phyloP scores from a whole-genome alignment of 2,329 filamentous ascomycete genomes.

The Sclerotinia trifoliorum region DNA sequence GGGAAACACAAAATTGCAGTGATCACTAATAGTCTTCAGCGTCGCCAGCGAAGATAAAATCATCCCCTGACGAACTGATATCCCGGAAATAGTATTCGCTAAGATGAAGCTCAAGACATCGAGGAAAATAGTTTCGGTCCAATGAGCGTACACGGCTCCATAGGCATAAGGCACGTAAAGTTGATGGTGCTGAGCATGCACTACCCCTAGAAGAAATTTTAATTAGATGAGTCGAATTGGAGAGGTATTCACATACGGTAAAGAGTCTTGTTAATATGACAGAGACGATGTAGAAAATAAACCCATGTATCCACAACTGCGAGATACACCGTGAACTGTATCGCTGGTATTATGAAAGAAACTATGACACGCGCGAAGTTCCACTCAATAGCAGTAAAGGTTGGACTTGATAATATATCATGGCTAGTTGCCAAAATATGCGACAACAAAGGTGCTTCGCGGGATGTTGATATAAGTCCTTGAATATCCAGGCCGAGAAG shows the following conservation, averaged over 20 bases:
- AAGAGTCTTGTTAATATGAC: conserved; percentile 17
- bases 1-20: conserved; percentile 23
- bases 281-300: conserved; percentile 16
- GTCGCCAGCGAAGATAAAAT: conserved; percentile 18
- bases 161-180: conserved; percentile 18
- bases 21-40: conserved; percentile 21
- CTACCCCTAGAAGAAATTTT: background rate
- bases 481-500: conserved; percentile 9
- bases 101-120: conserved; percentile 21
- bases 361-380: conserved; percentile 12
- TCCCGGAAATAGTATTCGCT: conserved; percentile 15
- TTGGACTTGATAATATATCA: background rate
- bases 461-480: background rate
- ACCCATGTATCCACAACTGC: conserved; percentile 21
- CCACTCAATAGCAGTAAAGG: conserved; percentile 2
- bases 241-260: conserved; percentile 5
- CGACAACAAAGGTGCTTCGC: background rate
- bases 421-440: background rate
- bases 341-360: conserved; percentile 1
- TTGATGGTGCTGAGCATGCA: conserved; percentile 19
- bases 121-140: conserved; percentile 18
- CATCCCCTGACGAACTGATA: conserved; percentile 23
- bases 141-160: conserved; percentile 20
- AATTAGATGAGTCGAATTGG: background rate
- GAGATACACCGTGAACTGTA: conserved; percentile 15